phyloP scores from a whole-genome alignment of 768 basidiomycete genomes.

The Kwoniella botswanensis region DNA sequence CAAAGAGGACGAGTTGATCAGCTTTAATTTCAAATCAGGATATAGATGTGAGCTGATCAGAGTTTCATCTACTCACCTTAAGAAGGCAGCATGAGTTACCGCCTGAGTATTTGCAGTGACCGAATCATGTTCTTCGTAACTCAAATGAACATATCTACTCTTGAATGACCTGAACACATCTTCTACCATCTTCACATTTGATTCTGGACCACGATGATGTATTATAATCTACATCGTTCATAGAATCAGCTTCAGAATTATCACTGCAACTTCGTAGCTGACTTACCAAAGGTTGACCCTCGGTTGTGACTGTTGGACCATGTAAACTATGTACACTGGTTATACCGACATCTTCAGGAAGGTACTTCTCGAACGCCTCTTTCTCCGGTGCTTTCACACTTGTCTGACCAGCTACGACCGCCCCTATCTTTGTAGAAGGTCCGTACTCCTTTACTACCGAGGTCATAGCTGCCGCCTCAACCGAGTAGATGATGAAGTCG shows the following conservation, averaged over 20 bases:
- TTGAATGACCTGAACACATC: slow-evolving; percentile 76
- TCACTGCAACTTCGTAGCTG: background rate
- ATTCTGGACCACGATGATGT: slow-evolving; percentile 77
- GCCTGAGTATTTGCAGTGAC: slow-evolving; percentile 99
- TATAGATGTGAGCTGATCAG: background rate
- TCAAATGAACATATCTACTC: slow-evolving; percentile 86
- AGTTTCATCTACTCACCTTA: slow-evolving; percentile 66
- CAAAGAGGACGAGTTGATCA: too few species aligned
- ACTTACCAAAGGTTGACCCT: slow-evolving; percentile 86
- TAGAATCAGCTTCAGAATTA: background rate
- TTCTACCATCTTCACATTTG: slow-evolving; percentile 77
- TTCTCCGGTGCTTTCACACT: slow-evolving; percentile 95
- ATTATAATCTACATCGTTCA: slow-evolving; percentile 75
- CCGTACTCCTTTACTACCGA: slow-evolving; percentile 85
- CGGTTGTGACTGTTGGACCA: slow-evolving; percentile 83
- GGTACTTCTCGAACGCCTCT: slow-evolving; percentile 78
- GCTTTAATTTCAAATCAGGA: background rate
- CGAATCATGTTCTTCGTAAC: slow-evolving; percentile 94
- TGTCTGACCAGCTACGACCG: slow-evolving; percentile 93
- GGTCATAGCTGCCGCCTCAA: slow-evolving; percentile 87
- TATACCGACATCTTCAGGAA: slow-evolving; percentile 84
- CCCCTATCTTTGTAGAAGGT: slow-evolving; percentile 92
- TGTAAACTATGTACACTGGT: slow-evolving; percentile 94
- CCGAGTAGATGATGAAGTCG: slow-evolving; percentile 93
- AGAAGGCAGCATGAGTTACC: slow-evolving; percentile 95